Evolutionary conservation across 768 basidiomycete species (phyloP).

Genomic region (Mycena vitilis): DNA sequence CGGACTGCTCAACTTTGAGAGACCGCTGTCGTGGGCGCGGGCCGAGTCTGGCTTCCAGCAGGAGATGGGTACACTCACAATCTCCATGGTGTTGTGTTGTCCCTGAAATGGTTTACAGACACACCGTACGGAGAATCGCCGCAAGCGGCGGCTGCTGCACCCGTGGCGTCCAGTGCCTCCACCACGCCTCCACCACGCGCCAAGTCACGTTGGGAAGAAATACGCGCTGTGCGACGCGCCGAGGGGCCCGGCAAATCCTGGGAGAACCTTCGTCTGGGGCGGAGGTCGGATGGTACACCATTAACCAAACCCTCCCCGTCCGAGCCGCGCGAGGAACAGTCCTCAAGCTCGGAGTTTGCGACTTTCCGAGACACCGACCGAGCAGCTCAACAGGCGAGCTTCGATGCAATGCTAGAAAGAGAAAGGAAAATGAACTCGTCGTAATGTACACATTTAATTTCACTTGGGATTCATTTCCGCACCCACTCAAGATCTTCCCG

Average conservation of each 20-base stretch:
- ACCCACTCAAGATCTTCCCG: not conserved
- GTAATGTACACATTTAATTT: not conserved
- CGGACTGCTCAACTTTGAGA: conserved; percentile 9
- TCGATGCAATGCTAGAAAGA: conserved; percentile 33
- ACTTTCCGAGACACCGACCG: conserved; percentile 30
- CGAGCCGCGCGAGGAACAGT: conserved; percentile 4
- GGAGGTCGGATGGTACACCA: conserved; percentile 26
- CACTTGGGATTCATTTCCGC: not conserved
- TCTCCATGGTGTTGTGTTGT: not conserved
- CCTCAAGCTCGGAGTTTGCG: not conserved
- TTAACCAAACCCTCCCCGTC: conserved; percentile 6
- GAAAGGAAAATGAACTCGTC: conserved; percentile 27
- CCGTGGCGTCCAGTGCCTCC: not conserved
- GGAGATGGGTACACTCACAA: conserved; percentile 18
- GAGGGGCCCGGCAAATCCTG: conserved; percentile 26
- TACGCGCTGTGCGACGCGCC: conserved; percentile 28
- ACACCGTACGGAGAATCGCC: conserved; percentile 17
- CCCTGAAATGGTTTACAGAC: conserved; percentile 16
- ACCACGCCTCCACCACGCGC: conserved; percentile 1
- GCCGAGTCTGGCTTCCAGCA: conserved; percentile 18
- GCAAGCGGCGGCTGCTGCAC: not conserved
- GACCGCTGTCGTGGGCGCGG: conserved; percentile 8
- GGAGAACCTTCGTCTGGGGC: conserved; percentile 34
- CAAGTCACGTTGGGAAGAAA: conserved; percentile 35
- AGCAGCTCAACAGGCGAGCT: conserved; percentile 29